Evolutionary conservation across 495 filamentous ascomycete species (phyloP), one percentile per base, ranked within the genome.

Genomic region (Bacidia gigantensis): DNA sequence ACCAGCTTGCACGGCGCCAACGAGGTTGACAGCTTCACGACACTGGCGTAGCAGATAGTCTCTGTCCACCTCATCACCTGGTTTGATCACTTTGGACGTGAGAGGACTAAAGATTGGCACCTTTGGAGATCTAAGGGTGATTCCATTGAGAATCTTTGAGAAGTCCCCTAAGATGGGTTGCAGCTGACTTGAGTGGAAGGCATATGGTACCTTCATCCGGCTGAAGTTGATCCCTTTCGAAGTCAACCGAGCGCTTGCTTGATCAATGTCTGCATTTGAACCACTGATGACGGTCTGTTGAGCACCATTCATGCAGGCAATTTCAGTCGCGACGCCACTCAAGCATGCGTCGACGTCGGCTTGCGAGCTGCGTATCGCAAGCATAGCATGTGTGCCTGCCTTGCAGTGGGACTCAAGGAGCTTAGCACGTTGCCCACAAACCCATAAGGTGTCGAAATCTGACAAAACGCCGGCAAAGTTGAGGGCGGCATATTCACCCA

Each of bases 131-230:
- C 14, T 54, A n/a, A n/a, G n/a, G n/a, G n/a, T 68, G 12, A 89
- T 69, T 2, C 71, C 69, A 25, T 62, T 64, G 1, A 80, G 80
- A 39, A 79, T 61, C 3, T 65, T 64, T 49, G 82, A 77, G 38
- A 89, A 84, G 0, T 73, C 70, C 7, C 81, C 73, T 7, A 89
- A 64, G 17, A 90, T 84, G 18, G 81, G 74, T 10, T 89, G 81
- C 22, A 90, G 76, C 56, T 90, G 86, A 1, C 76, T 68, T 3
- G 86, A 86, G 64, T 92, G 87, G 70, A 88, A 90, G 10, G 83
- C 87, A 49, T 81, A 89, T 29, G 83, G 81, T 11, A 90, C 7
- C 23, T 76, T 69, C 2, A 86, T 68, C 48, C 71, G 69, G 1
- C 69, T 76, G 61, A 68, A 75, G 59, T 81, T 82, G 62, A 77